Evolutionary conservation across 2,329 filamentous ascomycete genomes (phyloP).

Genomic region (Claviceps humidiphila): DNA sequence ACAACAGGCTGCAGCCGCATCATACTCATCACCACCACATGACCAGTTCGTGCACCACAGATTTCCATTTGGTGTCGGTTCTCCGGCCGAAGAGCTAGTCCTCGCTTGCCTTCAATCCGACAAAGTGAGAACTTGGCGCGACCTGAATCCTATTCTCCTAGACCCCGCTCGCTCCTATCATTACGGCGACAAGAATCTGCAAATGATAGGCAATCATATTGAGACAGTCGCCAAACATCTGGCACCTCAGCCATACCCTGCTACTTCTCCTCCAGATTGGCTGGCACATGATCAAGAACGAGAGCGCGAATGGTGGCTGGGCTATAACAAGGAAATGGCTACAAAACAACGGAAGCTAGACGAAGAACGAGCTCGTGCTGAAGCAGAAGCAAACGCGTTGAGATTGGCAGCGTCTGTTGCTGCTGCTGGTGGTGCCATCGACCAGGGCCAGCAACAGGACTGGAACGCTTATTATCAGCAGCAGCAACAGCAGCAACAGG

Average conservation of each 20-base stretch:
- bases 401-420: conserved; percentile 10
- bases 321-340: conserved; percentile 28
- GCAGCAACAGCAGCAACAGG: conserved; percentile 14
- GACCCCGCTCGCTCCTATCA: conserved; percentile 20
- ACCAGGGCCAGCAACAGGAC: conserved; percentile 11
- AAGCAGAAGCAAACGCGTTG: conserved; percentile 20
- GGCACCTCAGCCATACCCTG: conserved; percentile 33
- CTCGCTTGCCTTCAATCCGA: conserved; percentile 31
- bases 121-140: conserved; percentile 28
- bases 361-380: conserved; percentile 22
- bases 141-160: conserved; percentile 25
- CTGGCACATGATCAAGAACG: conserved; percentile 32
- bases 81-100: conserved; percentile 27
- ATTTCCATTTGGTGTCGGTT: conserved; percentile 18
- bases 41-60: conserved; percentile 9
- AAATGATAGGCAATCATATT: conserved; percentile 28
- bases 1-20: conserved; percentile 5
- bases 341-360: conserved; percentile 25
- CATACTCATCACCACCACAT: not conserved
- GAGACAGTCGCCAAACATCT: conserved; percentile 29
- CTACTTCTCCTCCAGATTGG: conserved; percentile 39
- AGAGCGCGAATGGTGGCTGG: conserved; percentile 39
- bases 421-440: conserved; percentile 3
- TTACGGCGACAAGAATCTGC: conserved; percentile 29
- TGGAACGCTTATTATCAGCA: conserved; percentile 18